These are phyloP conservation scores for Tylopilus cervinicoccineus DNA, from an alignment of 768 basidiomycete genomes.

Conservation along the genomic window DNA sequence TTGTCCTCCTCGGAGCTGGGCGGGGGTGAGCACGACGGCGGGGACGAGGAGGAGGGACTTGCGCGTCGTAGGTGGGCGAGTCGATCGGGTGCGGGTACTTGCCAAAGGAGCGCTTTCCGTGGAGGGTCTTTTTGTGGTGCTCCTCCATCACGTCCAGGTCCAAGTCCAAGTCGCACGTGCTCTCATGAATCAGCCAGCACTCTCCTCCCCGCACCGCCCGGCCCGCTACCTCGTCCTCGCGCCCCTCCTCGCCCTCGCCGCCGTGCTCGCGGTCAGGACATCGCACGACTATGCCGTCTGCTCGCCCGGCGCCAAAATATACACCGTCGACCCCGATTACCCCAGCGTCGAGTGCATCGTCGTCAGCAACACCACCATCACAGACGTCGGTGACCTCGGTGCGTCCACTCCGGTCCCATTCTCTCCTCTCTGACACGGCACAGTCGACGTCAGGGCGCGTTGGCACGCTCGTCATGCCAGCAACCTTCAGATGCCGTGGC, in stretches of 20 bases:
- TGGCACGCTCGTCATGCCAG: conserved; percentile 13
- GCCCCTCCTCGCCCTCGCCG: conserved; percentile 8
- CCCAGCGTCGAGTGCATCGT: conserved; percentile 62
- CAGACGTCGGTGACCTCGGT: conserved; percentile 49
- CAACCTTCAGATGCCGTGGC: conserved; percentile 24
- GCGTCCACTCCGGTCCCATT: conserved; percentile 9
- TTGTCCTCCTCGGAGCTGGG: conserved; percentile 83
- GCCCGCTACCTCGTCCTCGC: conserved; percentile 1
- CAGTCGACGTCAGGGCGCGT: conserved; percentile 25
- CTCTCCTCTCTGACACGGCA: not conserved
- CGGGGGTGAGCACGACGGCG: conserved; percentile 13
- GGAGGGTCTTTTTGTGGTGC: conserved; percentile 33
- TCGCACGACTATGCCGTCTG: conserved; percentile 52
- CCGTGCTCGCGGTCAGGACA: not conserved
- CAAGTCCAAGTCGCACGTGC: not conserved
- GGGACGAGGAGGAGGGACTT: conserved; percentile 20
- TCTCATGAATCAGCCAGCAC: too few relatives aligned
- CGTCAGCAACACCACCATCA: conserved; percentile 45
- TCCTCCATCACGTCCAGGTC: conserved; percentile 5
- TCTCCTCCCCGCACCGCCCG: too few relatives aligned
- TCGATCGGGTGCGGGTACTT: conserved; percentile 60
- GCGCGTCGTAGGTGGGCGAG: conserved; percentile 78
- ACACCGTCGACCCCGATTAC: conserved; percentile 58
- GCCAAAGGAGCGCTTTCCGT: conserved; percentile 62
- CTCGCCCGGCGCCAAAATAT: conserved; percentile 48